Conservation (phyloP, 2,329 filamentous ascomycete genomes). For the Talaromyces sp. region DNA sequence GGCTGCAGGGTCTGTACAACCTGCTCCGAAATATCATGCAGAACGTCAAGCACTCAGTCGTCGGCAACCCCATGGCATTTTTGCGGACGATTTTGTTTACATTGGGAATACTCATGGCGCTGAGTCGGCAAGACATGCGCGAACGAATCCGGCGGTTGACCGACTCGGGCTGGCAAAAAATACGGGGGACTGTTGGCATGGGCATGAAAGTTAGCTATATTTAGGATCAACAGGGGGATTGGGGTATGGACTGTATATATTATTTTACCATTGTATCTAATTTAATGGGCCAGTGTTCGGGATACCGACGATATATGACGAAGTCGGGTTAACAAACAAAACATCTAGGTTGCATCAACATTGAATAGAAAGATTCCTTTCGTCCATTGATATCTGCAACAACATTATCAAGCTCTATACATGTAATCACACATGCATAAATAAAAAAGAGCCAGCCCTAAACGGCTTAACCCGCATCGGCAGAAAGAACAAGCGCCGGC, state of each 20-base stretch:
- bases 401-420: too few species aligned
- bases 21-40: slow-evolving; percentile 46
- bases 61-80: slow-evolving; percentile 50
- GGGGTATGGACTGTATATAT: not conserved
- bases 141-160: slow-evolving; percentile 67
- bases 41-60: slow-evolving; percentile 46
- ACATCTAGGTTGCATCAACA: too few species aligned
- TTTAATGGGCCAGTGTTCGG: not conserved
- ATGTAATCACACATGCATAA: too few species aligned
- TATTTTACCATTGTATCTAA: not conserved
- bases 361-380: too few species aligned
- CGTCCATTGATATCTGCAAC: too few species aligned
- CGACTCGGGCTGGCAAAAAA: slow-evolving; percentile 69
- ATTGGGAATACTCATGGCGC: slow-evolving; percentile 67
- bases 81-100: slow-evolving; percentile 69
- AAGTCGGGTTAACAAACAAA: too few species aligned
- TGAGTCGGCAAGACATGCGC: slow-evolving; percentile 69
- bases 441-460: too few species aligned
- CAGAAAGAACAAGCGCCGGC: not conserved
- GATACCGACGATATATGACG: too few species aligned
- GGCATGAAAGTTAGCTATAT: slow-evolving; percentile 97
- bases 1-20: slow-evolving; percentile 39
- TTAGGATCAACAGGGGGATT: slow-evolving; percentile 33
- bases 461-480: not conserved
- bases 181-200: slow-evolving; percentile 84